A percentile compares a stretch with the other conserved stretches of the same genome.
phyloP scores from a whole-genome alignment of 2,329 filamentous ascomycete species.

The Aspergillus piperis region DNA sequence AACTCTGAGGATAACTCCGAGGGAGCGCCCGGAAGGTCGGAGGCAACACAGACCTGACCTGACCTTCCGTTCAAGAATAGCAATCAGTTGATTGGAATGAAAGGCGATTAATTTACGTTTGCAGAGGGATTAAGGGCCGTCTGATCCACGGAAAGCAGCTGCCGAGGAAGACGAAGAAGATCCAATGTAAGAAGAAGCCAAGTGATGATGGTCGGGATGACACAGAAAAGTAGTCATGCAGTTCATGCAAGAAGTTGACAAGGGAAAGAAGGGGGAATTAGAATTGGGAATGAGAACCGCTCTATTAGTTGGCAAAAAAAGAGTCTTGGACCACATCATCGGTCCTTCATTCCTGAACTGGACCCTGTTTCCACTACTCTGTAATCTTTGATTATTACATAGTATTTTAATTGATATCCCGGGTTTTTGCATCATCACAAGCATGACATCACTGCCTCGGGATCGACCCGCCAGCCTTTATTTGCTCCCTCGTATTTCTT shows the following conservation, averaged over 20 bases:
- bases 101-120: not conserved
- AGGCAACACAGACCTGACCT: not conserved
- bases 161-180: not conserved
- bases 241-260: not conserved
- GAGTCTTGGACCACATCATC: conserved; percentile 10
- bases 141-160: not conserved
- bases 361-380: not conserved
- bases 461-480: not conserved
- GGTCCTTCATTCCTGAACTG: too few relatives aligned
- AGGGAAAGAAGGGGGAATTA: not conserved
- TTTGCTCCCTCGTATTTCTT: not conserved
- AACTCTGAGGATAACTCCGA: not conserved
- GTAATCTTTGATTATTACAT: not conserved
- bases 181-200: not conserved
- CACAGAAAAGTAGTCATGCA: not conserved
- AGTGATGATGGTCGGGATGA: not conserved
- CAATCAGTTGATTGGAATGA: not conserved
- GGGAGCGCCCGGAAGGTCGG: not conserved
- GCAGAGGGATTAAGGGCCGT: not conserved
- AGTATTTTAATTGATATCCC: too few relatives aligned
- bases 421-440: not conserved
- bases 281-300: not conserved
- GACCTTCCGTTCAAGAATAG: too few relatives aligned
- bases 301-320: not conserved
- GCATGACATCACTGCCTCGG: not conserved